Base-by-base conservation (phyloP, 495 filamentous ascomycete species). In the Cryomyces minteri region DNA sequence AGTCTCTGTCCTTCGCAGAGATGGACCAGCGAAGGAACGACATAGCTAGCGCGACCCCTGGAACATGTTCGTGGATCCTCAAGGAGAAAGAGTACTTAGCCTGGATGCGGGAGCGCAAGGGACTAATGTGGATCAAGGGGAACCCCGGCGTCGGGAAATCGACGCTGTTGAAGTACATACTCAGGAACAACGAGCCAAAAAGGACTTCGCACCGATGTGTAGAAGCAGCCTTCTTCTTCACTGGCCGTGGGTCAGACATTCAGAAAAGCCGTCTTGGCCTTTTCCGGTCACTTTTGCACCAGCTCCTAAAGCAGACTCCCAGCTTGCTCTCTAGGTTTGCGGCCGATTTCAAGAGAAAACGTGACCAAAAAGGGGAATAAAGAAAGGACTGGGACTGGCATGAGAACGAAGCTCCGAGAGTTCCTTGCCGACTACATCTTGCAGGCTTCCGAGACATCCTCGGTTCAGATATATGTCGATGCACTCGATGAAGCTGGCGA, bases 401-500 rank as follows among this genome's bases (percentile, higher is more conserved):
- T 11, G 44, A 41, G n/a, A 42, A 32, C 9, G 5, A 30, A 47
- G 5, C 32, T 47, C 7, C 37, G 32, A 12, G 10, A 30, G 0
- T 42, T 43, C 31, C 36, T 40, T 5, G 39, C 32, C 31, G 25
- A 39, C 30, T 46, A 11, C 37, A 31, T 58, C 3, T 39, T 12
- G n/a, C 9, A 0, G 18, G 32, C 43, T 4, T 49, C 11, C 28
- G 39, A 44, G 31, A 6, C 39, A 28, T 36, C 6, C 6, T 30
- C 18, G 31, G 44, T 43, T 6, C 49, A 37, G 9, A 44, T 59
- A 18, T 58, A 48, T 37, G 25, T 60, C 7, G 58, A 61, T 40
- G 58, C 58, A 4, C 48, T 61, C 30, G 58, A 61, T 43, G 58
- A 61, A 49, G 50, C 52, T 40, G 61, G 62, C 14, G 45, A 62